These are phyloP conservation scores for Stevia rebaudiana DNA, from an alignment of 140 eudicot genomes.

Conservation along the genomic window DNA sequence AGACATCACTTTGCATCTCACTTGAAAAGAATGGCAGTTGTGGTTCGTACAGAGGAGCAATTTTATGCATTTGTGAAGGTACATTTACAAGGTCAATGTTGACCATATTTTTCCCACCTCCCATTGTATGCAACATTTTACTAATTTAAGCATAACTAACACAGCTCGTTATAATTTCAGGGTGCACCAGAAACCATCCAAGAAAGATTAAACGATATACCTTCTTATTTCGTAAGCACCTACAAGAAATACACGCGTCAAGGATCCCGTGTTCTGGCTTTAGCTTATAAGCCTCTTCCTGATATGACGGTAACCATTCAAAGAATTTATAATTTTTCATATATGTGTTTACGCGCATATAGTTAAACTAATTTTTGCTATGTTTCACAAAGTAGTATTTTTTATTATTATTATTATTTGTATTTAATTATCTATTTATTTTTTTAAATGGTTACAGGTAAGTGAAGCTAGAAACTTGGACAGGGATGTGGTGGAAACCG, in stretches of 20 bases:
- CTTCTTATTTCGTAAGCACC: slow-evolving; percentile 59
- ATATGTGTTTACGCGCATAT: no score
- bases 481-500: slow-evolving; percentile 81
- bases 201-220: slow-evolving; percentile 66
- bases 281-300: slow-evolving; percentile 87
- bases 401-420: no score
- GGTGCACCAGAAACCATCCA: slow-evolving; percentile 99
- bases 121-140: neutral
- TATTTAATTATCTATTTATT: no score
- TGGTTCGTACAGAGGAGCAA: slow-evolving; percentile 85
- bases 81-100: neutral
- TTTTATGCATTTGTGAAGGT: slow-evolving; percentile 92
- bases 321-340: neutral
- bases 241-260: slow-evolving; percentile 93
- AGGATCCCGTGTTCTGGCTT: slow-evolving; percentile 96
- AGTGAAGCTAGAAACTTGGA: slow-evolving; percentile 96
- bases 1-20: slow-evolving; percentile 96
- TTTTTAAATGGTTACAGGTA: slow-evolving; percentile 51
- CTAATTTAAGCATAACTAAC: neutral
- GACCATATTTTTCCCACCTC: neutral
- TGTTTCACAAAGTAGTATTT: slow-evolving; percentile 1
- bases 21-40: slow-evolving; percentile 94
- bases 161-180: slow-evolving; percentile 31
- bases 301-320: slow-evolving; percentile 78
- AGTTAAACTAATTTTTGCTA: neutral